Percentiles rank a stretch among this genome's conserved stretches.
These are phyloP conservation scores for Cercophora scortea DNA, from an alignment of 495 filamentous ascomycete species.

Conservation along the genomic window DNA sequence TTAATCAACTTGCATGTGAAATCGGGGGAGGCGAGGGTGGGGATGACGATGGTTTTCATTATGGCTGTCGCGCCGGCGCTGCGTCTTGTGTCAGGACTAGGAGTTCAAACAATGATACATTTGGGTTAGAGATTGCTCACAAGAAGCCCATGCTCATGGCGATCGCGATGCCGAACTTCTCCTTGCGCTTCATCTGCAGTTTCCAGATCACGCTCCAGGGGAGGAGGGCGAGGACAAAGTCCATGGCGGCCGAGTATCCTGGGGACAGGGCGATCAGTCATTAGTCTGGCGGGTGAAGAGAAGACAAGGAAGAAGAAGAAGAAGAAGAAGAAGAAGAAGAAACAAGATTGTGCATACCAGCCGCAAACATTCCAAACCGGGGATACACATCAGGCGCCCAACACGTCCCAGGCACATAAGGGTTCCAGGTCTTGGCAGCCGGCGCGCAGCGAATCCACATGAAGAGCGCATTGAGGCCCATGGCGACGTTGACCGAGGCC, in stretches of 20 bases:
- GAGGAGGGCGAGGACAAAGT: slow-evolving; percentile 27
- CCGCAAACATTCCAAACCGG: slow-evolving; percentile 19
- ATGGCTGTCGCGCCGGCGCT: slow-evolving; percentile 23
- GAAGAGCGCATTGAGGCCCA: slow-evolving; percentile 26
- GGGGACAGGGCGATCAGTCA: neutral
- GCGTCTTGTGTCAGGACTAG: neutral
- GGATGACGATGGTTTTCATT: slow-evolving; percentile 22
- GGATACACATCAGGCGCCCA: slow-evolving; percentile 16
- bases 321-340: neutral
- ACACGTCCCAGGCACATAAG: slow-evolving; percentile 20
- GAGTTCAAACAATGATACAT: neutral
- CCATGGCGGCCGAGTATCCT: slow-evolving; percentile 29
- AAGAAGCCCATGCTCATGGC: slow-evolving; percentile 35
- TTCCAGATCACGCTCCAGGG: slow-evolving; percentile 26
- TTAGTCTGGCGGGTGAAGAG: neutral
- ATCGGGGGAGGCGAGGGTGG: slow-evolving; percentile 13
- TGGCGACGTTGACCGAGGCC: slow-evolving; percentile 22
- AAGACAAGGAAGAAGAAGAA: too few relatives aligned
- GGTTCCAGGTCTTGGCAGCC: slow-evolving; percentile 23
- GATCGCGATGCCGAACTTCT: slow-evolving; percentile 30
- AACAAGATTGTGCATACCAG: slow-evolving; percentile 6
- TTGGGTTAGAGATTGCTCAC: slow-evolving; percentile 12
- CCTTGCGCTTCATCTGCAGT: slow-evolving; percentile 26
- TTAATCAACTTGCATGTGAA: slow-evolving; percentile 16
- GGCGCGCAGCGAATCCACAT: slow-evolving; percentile 28